Base-by-base conservation (phyloP, 148 eudicot genomes). In the Suaeda aralocaspica region DNA sequence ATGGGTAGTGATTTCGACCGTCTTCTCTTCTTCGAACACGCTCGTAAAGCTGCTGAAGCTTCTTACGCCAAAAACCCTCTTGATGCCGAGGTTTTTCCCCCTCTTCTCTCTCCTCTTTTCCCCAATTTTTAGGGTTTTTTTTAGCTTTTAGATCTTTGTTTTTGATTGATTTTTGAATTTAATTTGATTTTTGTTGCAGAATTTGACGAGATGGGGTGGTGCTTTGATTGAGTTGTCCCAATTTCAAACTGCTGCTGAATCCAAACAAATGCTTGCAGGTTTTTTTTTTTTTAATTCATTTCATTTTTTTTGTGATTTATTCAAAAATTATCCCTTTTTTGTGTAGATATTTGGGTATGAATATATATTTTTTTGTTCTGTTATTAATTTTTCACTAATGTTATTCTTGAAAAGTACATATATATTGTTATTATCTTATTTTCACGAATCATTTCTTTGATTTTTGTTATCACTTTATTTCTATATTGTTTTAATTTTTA, bases 1-100 rank as follows among this genome's bases (percentile, higher is more conserved):
- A 81, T 87, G 94, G 71, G 79, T 6, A 72, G 28, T 57, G 95
- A 92, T 10, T 68, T 92, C 15, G 96, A 92, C 66, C 87, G 92
- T 10, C 61, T 89, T 0, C 71, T 89, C 31, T 88, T 86, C 79
- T 89, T 89, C 78, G 96, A 92, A 66, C 92, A 86, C 26, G 85
- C 92, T 77, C 91, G 97, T 69, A 87, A 85, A 63, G 39, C 83
- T 6, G 83, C 91, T 11, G 96, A 89, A 78, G 81, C 81, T 26
- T 50, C 80, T 50, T 87, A 92, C 75, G 62, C 76, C 56, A 59
- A 77, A 48, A 80, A 88, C 71, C 98, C 98, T 60, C 82, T 73
- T 14, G 96, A 92, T 69, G 89, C 87, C 63, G 96, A 86, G 49
- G 97, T 92, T 22, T 18, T 19, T 56, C 29, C 44, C 22, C 58